phyloP scores from a whole-genome alignment of 805 yeast species.

The Metschnikowia matae region DNA sequence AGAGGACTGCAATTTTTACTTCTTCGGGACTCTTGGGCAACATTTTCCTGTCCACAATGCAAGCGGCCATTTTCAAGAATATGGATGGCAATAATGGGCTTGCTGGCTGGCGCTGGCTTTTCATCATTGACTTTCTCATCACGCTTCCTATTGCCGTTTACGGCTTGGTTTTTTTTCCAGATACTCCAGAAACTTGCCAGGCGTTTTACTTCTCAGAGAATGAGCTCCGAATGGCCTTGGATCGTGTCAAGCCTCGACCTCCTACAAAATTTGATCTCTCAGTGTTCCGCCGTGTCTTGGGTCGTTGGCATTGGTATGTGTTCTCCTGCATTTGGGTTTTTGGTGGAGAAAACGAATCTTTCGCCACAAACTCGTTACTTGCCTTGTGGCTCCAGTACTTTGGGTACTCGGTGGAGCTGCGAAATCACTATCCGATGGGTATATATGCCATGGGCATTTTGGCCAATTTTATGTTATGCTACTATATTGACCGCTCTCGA shows the following conservation, averaged over 20 bases:
- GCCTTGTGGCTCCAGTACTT: constrained; percentile 44
- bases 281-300: constrained; percentile 36
- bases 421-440: constrained; percentile 55
- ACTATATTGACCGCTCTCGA: constrained; percentile 38
- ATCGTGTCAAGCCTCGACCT: constrained; percentile 7
- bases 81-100: constrained; percentile 47
- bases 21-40: constrained; percentile 53
- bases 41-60: constrained; percentile 53
- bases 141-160: constrained; percentile 55
- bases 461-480: constrained; percentile 41
- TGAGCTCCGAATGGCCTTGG: constrained; percentile 10
- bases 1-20: constrained; percentile 52
- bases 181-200: constrained; percentile 42
- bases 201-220: constrained; percentile 36
- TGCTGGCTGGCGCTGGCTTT: constrained; percentile 67
- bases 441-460: constrained; percentile 48
- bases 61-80: constrained; percentile 47
- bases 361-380: constrained; percentile 43
- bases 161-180: constrained; percentile 59
- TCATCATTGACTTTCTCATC: constrained; percentile 56
- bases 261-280: constrained; percentile 17
- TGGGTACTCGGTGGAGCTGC: constrained; percentile 39
- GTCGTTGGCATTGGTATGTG: constrained; percentile 56
- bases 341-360: constrained; percentile 48
- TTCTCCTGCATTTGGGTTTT: constrained; percentile 50